Evolutionary conservation across 2,329 filamentous ascomycete genomes (phyloP).

Genomic region (Paecilomyces fulvus): DNA sequence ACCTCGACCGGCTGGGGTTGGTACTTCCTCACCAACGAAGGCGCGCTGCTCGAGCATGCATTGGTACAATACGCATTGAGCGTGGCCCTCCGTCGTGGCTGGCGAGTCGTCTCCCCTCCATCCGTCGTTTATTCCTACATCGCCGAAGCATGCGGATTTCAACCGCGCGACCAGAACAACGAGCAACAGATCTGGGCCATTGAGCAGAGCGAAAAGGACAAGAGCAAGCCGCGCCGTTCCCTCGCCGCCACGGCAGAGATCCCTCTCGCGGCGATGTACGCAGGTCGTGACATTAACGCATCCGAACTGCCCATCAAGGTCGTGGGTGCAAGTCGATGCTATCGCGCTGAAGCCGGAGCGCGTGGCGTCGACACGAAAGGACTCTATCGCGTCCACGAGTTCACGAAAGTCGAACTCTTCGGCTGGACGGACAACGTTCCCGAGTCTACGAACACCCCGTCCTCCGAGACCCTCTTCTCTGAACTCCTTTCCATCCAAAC

Average conservation of each 20-base stretch:
- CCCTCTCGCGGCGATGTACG: conserved; percentile 83
- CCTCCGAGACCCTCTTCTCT: conserved; percentile 53
- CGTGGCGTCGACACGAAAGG: conserved; percentile 87
- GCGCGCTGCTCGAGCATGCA: conserved; percentile 87
- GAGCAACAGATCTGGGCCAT: conserved; percentile 89
- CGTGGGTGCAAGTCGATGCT: conserved; percentile 84
- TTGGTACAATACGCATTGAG: conserved; percentile 77
- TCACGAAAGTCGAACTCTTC: conserved; percentile 97
- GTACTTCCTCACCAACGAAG: conserved; percentile 93
- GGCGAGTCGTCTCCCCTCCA: conserved; percentile 73
- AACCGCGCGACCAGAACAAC: conserved; percentile 79
- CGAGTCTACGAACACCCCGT: conserved; percentile 14
- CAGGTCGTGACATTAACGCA: conserved; percentile 58
- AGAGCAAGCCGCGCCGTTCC: conserved; percentile 59
- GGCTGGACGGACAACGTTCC: conserved; percentile 67
- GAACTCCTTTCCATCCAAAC: conserved; percentile 84
- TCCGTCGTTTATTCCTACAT: conserved; percentile 90
- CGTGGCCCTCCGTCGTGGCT: conserved; percentile 64
- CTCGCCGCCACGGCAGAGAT: conserved; percentile 92
- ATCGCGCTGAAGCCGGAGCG: conserved; percentile 87
- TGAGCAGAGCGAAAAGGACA: conserved; percentile 57
- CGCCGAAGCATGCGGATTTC: conserved; percentile 84
- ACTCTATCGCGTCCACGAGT: conserved; percentile 93
- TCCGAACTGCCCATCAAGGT: conserved; percentile 64
- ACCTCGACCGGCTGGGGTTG: conserved; percentile 91